Evolutionary conservation across 352 stramenopile species (phyloP).

Genomic region (Phytophthora fragariae): DNA sequence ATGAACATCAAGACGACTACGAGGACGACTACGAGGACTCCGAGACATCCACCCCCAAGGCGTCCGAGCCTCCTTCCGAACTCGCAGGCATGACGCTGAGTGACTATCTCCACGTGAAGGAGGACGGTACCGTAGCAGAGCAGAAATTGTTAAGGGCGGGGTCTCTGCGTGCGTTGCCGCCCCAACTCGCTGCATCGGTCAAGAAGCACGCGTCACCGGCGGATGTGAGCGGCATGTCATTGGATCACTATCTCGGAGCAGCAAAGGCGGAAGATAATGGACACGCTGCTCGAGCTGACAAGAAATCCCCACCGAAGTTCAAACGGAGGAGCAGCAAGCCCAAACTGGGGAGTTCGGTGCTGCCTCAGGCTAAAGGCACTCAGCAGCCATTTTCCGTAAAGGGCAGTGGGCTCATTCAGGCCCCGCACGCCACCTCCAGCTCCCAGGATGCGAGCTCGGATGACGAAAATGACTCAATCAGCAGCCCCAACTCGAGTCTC

Average conservation of each 20-base stretch:
- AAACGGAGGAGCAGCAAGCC: constrained; percentile 49
- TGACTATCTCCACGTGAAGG: constrained; percentile 67
- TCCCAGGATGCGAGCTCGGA: constrained; percentile 33
- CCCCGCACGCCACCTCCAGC: constrained; percentile 6
- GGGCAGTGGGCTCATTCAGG: constrained; percentile 30
- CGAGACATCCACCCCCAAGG: constrained; percentile 25
- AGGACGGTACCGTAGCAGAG: constrained; percentile 21
- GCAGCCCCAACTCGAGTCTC: constrained; percentile 35
- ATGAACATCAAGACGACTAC: constrained; percentile 55
- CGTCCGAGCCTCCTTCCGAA: constrained; percentile 8
- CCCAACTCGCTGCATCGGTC: constrained; percentile 18
- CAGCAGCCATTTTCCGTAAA: constrained; percentile 38
- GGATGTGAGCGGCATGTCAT: constrained; percentile 65
- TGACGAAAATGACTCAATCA: constrained; percentile 25
- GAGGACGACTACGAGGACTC: constrained; percentile 28
- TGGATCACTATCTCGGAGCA: constrained; percentile 70
- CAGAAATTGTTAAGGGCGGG: constrained; percentile 25
- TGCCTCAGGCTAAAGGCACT: constrained; percentile 22
- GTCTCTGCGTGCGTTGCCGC: constrained; percentile 17
- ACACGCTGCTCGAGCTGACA: constrained; percentile 20
- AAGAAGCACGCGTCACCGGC: constrained; percentile 30
- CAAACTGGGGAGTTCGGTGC: constrained; percentile 17
- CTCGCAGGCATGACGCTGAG: constrained; percentile 61
- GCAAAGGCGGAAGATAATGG: constrained; percentile 14
- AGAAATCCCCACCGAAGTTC: constrained; percentile 35